Percentiles rank a stretch among this genome's conserved stretches.
These are phyloP conservation scores for Raphanus hybrid DNA, from an alignment of 441 rosid genomes.

Conservation along the genomic window DNA sequence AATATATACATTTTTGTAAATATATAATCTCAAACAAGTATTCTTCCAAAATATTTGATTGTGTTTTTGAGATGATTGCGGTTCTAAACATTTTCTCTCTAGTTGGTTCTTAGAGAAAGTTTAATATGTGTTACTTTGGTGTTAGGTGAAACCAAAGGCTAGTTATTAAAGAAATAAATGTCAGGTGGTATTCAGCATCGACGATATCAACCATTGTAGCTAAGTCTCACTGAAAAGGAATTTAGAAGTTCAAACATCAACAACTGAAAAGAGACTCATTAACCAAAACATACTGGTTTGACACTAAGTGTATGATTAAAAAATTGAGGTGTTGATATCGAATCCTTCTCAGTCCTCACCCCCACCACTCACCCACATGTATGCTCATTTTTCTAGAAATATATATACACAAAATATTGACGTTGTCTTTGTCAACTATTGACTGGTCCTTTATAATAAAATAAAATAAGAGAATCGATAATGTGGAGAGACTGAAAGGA, in stretches of 20 bases:
- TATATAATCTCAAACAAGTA: not conserved
- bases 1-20: not conserved
- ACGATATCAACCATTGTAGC: not conserved
- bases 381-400: slow-evolving; percentile 13
- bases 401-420: slow-evolving; percentile 14
- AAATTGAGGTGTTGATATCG: not conserved
- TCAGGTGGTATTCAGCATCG: not conserved
- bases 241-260: not conserved
- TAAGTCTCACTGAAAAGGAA: not conserved
- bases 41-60: not conserved
- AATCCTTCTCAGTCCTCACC: not conserved
- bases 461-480: slow-evolving; percentile 1
- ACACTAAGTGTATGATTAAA: not conserved
- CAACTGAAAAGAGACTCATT: not conserved
- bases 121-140: not conserved
- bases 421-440: slow-evolving; percentile 12
- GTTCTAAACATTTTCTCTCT: not conserved
- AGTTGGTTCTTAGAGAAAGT: not conserved
- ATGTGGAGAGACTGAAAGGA: slow-evolving; percentile 22
- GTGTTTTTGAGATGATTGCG: not conserved
- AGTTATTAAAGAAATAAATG: not conserved
- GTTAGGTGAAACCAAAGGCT: not conserved
- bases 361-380: not conserved
- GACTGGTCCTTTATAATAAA: slow-evolving; percentile 14
- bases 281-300: not conserved